A percentile compares a stretch with the other conserved stretches of the same genome.
Conservation (phyloP, 441 rosid species). For the Dalechampia spathulata region DNA sequence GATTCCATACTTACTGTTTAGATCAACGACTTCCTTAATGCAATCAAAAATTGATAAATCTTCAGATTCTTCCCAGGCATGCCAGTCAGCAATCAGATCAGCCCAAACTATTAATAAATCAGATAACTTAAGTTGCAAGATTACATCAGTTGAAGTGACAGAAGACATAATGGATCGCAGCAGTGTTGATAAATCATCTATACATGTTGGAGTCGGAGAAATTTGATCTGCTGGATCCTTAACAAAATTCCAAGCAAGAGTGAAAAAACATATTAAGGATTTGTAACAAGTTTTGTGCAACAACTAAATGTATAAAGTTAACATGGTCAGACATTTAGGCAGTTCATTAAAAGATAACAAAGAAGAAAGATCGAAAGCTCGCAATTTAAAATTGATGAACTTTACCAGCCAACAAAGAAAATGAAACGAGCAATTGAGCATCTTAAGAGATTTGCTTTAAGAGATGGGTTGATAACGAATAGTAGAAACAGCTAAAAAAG, state of each 20-base stretch:
- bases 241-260: constrained; percentile 10
- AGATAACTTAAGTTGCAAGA: constrained; percentile 45
- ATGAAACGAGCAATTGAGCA: neutral
- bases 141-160: constrained; percentile 33
- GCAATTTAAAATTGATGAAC: neutral
- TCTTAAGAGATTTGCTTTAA: neutral
- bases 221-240: constrained; percentile 40
- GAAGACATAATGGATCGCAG: constrained; percentile 52
- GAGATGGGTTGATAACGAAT: neutral
- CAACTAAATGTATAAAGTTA: neutral
- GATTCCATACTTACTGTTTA: constrained; percentile 45
- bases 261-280: neutral
- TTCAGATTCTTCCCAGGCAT: constrained; percentile 92
- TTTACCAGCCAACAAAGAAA: no score
- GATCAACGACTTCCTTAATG: constrained; percentile 63
- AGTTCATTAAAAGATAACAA: no score
- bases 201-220: constrained; percentile 43
- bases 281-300: neutral
- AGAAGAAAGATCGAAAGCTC: no score
- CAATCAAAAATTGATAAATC: constrained; percentile 73
- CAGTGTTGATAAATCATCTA: constrained; percentile 64
- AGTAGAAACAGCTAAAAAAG: neutral
- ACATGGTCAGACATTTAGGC: neutral
- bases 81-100: constrained; percentile 69
- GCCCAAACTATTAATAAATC: constrained; percentile 70